Evolutionary conservation across 495 filamentous ascomycete species (phyloP).

Genomic region (Tetracladium setigerum): DNA sequence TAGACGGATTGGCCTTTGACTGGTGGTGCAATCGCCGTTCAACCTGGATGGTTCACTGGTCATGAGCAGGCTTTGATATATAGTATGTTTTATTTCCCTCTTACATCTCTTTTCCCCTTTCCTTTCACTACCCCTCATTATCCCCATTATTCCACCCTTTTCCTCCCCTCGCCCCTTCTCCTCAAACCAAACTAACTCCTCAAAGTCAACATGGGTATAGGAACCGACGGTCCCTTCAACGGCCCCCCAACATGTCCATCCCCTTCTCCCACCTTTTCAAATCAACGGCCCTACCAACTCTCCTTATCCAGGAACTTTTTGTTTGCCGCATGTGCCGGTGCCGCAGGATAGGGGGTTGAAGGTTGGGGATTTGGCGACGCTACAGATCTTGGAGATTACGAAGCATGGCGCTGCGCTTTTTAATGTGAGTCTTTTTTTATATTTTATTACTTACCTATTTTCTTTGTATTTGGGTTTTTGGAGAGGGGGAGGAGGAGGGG

Average conservation of each 20-base stretch:
- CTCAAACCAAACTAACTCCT: too few species aligned
- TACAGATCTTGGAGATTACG: conserved; percentile 82
- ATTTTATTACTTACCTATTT: not conserved
- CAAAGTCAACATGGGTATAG: conserved; percentile 75
- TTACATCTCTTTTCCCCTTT: too few species aligned
- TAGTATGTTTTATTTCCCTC: conserved; percentile 9
- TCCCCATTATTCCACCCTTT: too few species aligned
- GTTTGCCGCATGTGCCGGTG: conserved; percentile 77
- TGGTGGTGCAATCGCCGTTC: conserved; percentile 79
- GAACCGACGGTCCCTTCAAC: conserved; percentile 47
- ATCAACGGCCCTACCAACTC: conserved; percentile 73
- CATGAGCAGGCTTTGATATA: conserved; percentile 77
- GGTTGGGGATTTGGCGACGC: conserved; percentile 79
- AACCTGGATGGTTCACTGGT: conserved; percentile 88
- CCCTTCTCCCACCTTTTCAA: conserved; percentile 76
- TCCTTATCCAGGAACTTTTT: conserved; percentile 76
- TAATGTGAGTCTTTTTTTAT: conserved; percentile 55
- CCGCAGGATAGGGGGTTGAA: conserved; percentile 64
- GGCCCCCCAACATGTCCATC: conserved; percentile 79
- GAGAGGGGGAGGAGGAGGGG: too few species aligned
- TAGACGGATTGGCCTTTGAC: conserved; percentile 82
- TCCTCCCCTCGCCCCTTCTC: too few species aligned
- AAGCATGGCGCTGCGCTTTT: conserved; percentile 84
- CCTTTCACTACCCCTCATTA: too few species aligned
- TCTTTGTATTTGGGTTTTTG: too few species aligned